phyloP scores from a whole-genome alignment of 805 yeast species.

The Millerozyma acaciae region DNA sequence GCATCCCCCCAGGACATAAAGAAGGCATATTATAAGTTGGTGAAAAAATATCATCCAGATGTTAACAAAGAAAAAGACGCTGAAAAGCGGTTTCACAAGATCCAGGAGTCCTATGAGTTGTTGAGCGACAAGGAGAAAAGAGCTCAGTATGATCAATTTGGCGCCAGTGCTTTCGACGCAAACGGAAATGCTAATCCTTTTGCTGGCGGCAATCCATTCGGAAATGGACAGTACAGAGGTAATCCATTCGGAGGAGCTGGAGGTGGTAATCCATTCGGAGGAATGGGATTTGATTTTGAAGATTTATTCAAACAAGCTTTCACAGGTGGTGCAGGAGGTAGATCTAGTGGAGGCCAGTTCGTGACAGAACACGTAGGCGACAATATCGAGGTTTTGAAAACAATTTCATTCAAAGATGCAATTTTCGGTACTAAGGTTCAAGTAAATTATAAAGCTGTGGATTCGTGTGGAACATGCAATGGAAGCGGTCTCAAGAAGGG shows the following conservation, averaged over 20 bases:
- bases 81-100: slow-evolving; percentile 82
- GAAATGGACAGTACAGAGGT: slow-evolving; percentile 38
- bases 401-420: slow-evolving; percentile 79
- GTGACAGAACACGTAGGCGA: slow-evolving; percentile 86
- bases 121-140: slow-evolving; percentile 81
- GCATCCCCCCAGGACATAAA: slow-evolving; percentile 86
- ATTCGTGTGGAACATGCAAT: slow-evolving; percentile 71
- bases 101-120: slow-evolving; percentile 93
- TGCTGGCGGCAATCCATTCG: slow-evolving; percentile 40
- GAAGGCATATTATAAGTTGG: slow-evolving; percentile 89
- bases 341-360: slow-evolving; percentile 42
- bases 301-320: slow-evolving; percentile 48
- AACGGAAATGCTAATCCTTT: slow-evolving; percentile 50
- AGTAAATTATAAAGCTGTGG: slow-evolving; percentile 69
- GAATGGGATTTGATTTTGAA: slow-evolving; percentile 46
- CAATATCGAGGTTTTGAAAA: slow-evolving; percentile 74
- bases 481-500: slow-evolving; percentile 85
- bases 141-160: slow-evolving; percentile 87
- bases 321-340: slow-evolving; percentile 38
- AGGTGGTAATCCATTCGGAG: slow-evolving; percentile 52
- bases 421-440: slow-evolving; percentile 70
- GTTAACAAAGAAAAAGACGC: slow-evolving; percentile 89
- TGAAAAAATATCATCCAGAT: slow-evolving; percentile 95
- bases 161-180: slow-evolving; percentile 76
- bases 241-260: slow-evolving; percentile 33